These are phyloP conservation scores for Bullera alba DNA, from an alignment of 768 basidiomycete species.

Conservation along the genomic window DNA sequence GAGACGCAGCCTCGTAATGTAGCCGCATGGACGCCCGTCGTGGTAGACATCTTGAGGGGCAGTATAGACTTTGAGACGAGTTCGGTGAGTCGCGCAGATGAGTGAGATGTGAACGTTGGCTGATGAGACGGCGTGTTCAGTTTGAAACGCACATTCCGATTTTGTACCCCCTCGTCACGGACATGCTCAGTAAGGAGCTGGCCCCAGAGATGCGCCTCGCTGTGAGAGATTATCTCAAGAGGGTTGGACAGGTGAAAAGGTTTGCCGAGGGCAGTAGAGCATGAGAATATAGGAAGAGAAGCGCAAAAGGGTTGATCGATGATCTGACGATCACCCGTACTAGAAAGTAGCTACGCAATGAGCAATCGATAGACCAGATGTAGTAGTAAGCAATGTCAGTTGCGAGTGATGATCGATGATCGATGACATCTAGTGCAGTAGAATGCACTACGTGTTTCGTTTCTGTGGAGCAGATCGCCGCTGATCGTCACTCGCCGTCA, in stretches of 20 bases:
- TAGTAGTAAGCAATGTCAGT: too few species aligned
- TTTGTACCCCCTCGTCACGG: constrained; percentile 82
- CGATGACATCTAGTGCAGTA: too few species aligned
- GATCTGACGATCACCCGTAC: too few species aligned
- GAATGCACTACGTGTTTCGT: too few species aligned
- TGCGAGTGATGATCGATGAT: too few species aligned
- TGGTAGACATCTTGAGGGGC: constrained; percentile 87
- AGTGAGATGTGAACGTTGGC: not conserved
- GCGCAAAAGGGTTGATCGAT: too few species aligned
- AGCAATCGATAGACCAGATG: too few species aligned
- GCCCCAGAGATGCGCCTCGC: constrained; percentile 74
- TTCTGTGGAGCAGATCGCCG: too few species aligned
- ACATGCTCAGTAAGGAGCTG: constrained; percentile 73
- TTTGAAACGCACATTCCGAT: constrained; percentile 80
- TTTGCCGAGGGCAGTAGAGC: not conserved
- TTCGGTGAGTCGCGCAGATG: constrained; percentile 65
- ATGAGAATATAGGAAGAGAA: too few species aligned
- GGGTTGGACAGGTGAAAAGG: constrained; percentile 51
- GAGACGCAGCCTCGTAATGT: constrained; percentile 95
- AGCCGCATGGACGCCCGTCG: constrained; percentile 95
- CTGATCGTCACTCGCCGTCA: too few species aligned
- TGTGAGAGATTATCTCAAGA: constrained; percentile 68
- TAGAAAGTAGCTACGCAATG: too few species aligned
- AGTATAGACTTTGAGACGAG: constrained; percentile 84
- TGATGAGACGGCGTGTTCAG: constrained; percentile 50